These are phyloP conservation scores for Blastobotrys muscicola DNA, from an alignment of 805 yeast species.

Conservation along the genomic window DNA sequence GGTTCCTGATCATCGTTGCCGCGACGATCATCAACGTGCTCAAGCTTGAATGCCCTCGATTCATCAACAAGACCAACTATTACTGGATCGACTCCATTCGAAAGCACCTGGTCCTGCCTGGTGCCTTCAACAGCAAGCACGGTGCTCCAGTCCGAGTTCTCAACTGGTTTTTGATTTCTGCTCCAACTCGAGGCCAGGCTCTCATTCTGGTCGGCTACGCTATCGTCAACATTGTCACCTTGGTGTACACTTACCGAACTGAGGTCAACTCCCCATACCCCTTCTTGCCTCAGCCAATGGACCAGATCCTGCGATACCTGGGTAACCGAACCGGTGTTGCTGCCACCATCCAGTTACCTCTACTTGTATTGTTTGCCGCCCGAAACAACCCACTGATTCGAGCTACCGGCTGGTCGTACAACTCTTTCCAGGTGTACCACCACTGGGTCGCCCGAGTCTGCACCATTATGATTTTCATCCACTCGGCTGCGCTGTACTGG, in stretches of 20 bases:
- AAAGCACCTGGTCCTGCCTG: slow-evolving; percentile 20
- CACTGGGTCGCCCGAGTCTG: slow-evolving; percentile 43
- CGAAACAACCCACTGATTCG: slow-evolving; percentile 60
- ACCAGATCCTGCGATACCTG: slow-evolving; percentile 6
- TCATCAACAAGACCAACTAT: slow-evolving; percentile 25
- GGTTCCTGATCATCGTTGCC: slow-evolving; percentile 21
- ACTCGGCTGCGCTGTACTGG: slow-evolving; percentile 26
- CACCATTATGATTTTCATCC: slow-evolving; percentile 38
- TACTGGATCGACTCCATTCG: slow-evolving; percentile 5
- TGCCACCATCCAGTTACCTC: slow-evolving; percentile 40
- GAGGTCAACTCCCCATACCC: slow-evolving; percentile 6
- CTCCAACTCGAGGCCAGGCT: slow-evolving; percentile 32
- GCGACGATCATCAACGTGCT: slow-evolving; percentile 18
- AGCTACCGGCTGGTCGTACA: slow-evolving; percentile 53
- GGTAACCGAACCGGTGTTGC: slow-evolving; percentile 34
- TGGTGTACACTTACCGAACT: slow-evolving; percentile 10
- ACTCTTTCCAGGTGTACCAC: slow-evolving; percentile 55
- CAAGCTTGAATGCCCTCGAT: slow-evolving; percentile 16
- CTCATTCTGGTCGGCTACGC: slow-evolving; percentile 27
- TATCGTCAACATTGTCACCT: slow-evolving; percentile 22
- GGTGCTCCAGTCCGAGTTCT: slow-evolving; percentile 2
- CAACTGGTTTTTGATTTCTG: slow-evolving; percentile 4
- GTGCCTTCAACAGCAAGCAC: slow-evolving; percentile 20
- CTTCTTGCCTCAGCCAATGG: neutral
- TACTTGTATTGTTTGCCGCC: slow-evolving; percentile 50